Evolutionary conservation across 805 yeast genomes (phyloP), one percentile per base, ranked within the genome.

Genomic region (Yarrowia yakushimensis): DNA sequence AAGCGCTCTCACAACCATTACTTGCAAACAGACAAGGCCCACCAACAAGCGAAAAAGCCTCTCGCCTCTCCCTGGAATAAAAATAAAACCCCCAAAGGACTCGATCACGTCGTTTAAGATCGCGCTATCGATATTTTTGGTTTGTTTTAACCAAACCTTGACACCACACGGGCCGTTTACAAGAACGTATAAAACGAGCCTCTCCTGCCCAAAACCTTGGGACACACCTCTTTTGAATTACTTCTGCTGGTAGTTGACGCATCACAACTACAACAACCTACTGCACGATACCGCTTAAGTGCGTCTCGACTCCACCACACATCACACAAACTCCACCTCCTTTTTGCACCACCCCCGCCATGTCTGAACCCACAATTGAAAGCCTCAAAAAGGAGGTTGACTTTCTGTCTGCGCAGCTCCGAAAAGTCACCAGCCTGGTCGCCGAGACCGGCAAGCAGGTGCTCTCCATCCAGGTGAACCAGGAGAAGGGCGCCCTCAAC

Each of bases 361-460:
- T 52, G 59, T 33, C 59, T 25, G 43, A 34, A 25, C 59, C 59
- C 22, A 52, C 59, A 25, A n/a, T 52, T 11, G 59, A 52, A 52
- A 52, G 59, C 33, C 59, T 52, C 17, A 52, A 52, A 22, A 41
- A 55, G 37, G 61, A 55, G 61, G 39, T 55, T 12, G 48, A 39
- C 36, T 39, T 41, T 22, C 48, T 55, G 48, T 39, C 46, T 7
- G 48, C 61, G n/a, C 61, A 55, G 48, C 48, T 55, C 10, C 61
- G 48, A 18, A 55, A 55, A 28, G 48, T 55, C 48, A 55, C 61
- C 9, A 15, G 48, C 13, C 39, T 55, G 27, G 46, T 55, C 10
- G 61, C 61, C 36, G 48, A 55, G 13, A 55, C 61, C 22, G 61
- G 61, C 31, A 39, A 55, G 12, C 48, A 55, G 39, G 48, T 55